phyloP scores from a whole-genome alignment of 192 early-diverging fungal genomes.

The Linnemannia zychae region DNA sequence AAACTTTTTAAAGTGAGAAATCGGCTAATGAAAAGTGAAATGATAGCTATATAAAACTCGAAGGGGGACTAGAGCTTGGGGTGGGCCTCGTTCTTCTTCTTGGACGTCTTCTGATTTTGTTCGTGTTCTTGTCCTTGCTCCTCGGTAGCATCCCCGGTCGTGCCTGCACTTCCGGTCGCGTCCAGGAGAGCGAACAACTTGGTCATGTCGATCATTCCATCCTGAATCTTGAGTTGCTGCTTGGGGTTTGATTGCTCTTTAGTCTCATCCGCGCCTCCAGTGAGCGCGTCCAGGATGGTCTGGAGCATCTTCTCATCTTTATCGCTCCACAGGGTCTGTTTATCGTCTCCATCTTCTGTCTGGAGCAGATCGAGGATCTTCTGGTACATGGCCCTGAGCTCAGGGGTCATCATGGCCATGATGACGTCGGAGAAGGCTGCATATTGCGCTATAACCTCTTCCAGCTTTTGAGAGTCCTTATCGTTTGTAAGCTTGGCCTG shows the following conservation, averaged over 20 bases:
- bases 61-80: background rate
- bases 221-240: background rate
- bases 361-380: background rate
- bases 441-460: background rate
- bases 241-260: background rate
- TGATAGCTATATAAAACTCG: background rate
- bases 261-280: background rate
- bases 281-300: background rate
- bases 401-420: slow-evolving; percentile 10
- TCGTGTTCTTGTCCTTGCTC: background rate
- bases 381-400: background rate
- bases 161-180: background rate
- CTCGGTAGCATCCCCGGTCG: background rate
- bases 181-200: background rate
- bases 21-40: background rate
- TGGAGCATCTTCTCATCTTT: background rate
- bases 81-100: background rate
- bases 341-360: background rate
- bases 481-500: background rate
- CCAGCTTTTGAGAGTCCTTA: slow-evolving; percentile 8
- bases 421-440: background rate
- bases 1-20: background rate
- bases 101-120: background rate
- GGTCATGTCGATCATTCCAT: background rate
- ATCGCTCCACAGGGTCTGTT: background rate